Percentiles rank a stretch among this genome's conserved stretches.
phyloP scores from a whole-genome alignment of 2,329 filamentous ascomycete species.

The Pseudogymnoascus destructans region DNA sequence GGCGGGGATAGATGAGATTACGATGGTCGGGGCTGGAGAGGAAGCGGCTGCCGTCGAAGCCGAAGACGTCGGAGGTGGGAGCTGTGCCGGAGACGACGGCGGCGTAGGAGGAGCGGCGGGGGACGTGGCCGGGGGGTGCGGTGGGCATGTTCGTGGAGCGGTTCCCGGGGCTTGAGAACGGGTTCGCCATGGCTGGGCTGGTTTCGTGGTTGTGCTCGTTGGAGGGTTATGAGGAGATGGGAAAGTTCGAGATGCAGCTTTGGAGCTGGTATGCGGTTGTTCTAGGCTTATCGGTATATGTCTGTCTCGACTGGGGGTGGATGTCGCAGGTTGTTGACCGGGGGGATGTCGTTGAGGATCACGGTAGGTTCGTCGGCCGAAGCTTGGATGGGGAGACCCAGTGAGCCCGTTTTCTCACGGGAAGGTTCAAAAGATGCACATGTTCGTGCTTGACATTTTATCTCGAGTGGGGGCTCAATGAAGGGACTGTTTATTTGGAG shows the following conservation, averaged over 20 bases:
- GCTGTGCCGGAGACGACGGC: slow-evolving; percentile 43
- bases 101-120: slow-evolving; percentile 47
- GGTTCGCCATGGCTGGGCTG: neutral
- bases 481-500: neutral
- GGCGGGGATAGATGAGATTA: neutral
- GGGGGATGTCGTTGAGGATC: neutral
- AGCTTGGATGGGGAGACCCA: neutral
- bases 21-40: slow-evolving; percentile 14
- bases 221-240: neutral
- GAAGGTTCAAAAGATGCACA: neutral
- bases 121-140: slow-evolving; percentile 28
- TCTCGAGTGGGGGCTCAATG: neutral
- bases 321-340: neutral
- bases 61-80: slow-evolving; percentile 17
- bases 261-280: neutral
- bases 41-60: slow-evolving; percentile 17
- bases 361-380: neutral
- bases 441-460: neutral
- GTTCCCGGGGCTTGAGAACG: neutral
- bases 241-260: neutral
- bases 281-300: neutral
- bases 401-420: neutral
- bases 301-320: neutral
- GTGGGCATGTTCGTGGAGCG: slow-evolving; percentile 20
- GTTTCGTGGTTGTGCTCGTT: neutral